Conservation (phyloP, 768 basidiomycete genomes). For the Termitomyces sp. region DNA sequence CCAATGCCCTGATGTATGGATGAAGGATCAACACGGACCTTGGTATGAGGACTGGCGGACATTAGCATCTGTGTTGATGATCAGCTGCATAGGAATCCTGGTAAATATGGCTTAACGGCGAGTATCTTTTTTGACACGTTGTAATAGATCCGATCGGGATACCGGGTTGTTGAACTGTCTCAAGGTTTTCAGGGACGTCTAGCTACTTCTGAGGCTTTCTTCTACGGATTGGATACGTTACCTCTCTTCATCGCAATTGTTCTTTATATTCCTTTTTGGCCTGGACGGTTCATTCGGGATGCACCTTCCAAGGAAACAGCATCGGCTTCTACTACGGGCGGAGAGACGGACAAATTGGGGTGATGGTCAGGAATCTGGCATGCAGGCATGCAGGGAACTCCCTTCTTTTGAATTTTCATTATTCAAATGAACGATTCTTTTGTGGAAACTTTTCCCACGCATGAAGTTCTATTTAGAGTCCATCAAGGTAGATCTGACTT, state of each 20-base stretch:
- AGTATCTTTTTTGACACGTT: background rate
- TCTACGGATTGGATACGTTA: conserved; percentile 65
- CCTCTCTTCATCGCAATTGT: conserved; percentile 60
- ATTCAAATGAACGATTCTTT: too few relatives aligned
- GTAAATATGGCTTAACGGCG: conserved; percentile 29
- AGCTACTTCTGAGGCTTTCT: conserved; percentile 55
- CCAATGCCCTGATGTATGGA: conserved; percentile 40
- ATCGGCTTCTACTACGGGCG: background rate
- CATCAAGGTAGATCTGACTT: background rate
- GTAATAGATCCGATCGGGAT: conserved; percentile 59
- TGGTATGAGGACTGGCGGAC: conserved; percentile 61
- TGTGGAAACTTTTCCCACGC: background rate
- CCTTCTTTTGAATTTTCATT: too few relatives aligned
- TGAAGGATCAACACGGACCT: conserved; percentile 28
- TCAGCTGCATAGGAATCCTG: conserved; percentile 63
- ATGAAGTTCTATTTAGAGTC: too few relatives aligned
- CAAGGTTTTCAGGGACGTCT: conserved; percentile 59
- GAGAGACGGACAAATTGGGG: background rate
- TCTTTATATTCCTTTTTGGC: conserved; percentile 65
- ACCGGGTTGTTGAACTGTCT: conserved; percentile 55
- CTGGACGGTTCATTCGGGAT: conserved; percentile 48
- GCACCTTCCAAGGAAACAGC: background rate
- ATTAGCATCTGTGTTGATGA: conserved; percentile 43
- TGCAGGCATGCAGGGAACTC: background rate
- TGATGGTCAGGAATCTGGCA: background rate